Evolutionary conservation across 768 basidiomycete species (phyloP).

Genomic region (Aureoboletus auriporus): DNA sequence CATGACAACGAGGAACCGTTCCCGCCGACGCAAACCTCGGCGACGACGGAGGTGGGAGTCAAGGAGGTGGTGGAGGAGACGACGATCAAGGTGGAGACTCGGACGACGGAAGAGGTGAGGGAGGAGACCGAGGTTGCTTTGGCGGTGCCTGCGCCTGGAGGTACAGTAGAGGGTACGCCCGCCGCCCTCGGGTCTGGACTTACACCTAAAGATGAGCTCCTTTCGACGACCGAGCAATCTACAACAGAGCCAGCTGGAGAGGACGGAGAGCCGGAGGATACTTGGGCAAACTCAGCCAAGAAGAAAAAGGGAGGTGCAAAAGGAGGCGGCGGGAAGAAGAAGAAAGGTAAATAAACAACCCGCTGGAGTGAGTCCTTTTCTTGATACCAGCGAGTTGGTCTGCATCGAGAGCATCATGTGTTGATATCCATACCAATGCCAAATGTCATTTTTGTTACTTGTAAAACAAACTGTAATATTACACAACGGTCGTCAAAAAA

Average conservation of each 20-base stretch:
- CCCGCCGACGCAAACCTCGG: not conserved
- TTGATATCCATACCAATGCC: not conserved
- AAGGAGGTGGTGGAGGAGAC: too few species aligned
- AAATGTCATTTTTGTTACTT: not conserved
- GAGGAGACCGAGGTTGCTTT: not conserved
- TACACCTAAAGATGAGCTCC: not conserved
- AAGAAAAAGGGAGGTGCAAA: not conserved
- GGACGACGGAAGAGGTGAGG: too few species aligned
- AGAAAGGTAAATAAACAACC: conserved; percentile 1
- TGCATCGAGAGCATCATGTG: too few species aligned
- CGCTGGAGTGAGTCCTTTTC: not conserved
- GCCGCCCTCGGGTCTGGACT: not conserved
- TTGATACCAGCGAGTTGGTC: not conserved
- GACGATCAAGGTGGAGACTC: too few species aligned
- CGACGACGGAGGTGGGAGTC: too few species aligned
- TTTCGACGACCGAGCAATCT: not conserved
- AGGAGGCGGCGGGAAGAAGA: not conserved
- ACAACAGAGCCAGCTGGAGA: not conserved
- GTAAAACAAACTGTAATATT: too few species aligned
- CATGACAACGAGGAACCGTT: too few species aligned
- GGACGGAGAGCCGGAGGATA: not conserved
- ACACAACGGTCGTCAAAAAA: too few species aligned
- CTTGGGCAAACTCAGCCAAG: not conserved
- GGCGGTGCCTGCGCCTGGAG: not conserved
- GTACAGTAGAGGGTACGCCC: not conserved